These are phyloP conservation scores for Fusarium phyllophilum DNA, from an alignment of 2,329 filamentous ascomycete species.

Conservation along the genomic window DNA sequence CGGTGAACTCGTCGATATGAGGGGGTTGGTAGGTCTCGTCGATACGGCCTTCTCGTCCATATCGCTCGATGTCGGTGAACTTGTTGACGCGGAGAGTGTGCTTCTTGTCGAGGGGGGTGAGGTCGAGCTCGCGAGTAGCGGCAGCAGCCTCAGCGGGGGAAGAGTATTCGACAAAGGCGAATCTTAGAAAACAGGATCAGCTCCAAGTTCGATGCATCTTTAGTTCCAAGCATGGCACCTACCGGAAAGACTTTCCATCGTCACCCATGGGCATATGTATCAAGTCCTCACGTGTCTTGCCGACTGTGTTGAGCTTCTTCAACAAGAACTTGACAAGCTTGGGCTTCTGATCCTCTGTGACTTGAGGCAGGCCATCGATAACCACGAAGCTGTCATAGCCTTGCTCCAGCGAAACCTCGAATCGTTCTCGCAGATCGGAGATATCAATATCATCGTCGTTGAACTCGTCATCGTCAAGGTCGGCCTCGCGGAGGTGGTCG, in stretches of 20 bases:
- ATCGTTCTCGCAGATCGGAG: constrained; percentile 92
- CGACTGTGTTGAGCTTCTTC: constrained; percentile 89
- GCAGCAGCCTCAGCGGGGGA: constrained; percentile 89
- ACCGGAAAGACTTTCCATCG: constrained; percentile 87
- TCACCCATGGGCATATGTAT: constrained; percentile 95
- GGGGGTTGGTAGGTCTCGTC: constrained; percentile 90
- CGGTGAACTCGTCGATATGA: constrained; percentile 82
- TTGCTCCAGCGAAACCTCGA: constrained; percentile 94
- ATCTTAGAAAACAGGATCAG: constrained; percentile 62
- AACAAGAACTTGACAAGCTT: constrained; percentile 97
- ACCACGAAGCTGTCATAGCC: constrained; percentile 97
- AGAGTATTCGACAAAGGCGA: constrained; percentile 96
- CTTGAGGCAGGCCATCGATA: constrained; percentile 90
- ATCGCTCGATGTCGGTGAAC: constrained; percentile 96
- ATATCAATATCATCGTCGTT: constrained; percentile 96
- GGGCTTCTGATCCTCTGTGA: constrained; percentile 88
- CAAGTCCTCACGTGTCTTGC: constrained; percentile 84
- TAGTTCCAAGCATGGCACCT: constrained; percentile 48
- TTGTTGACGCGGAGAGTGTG: constrained; percentile 98
- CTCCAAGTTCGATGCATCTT: constrained; percentile 1
- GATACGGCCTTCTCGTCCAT: constrained; percentile 90
- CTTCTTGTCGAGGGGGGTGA: constrained; percentile 92
- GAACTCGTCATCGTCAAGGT: constrained; percentile 84
- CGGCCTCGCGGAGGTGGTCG: constrained; percentile 90
- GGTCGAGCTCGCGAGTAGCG: constrained; percentile 88